Evolutionary conservation across 163 green algal species (phyloP).

Genomic region (Scenedesmus sp.): DNA sequence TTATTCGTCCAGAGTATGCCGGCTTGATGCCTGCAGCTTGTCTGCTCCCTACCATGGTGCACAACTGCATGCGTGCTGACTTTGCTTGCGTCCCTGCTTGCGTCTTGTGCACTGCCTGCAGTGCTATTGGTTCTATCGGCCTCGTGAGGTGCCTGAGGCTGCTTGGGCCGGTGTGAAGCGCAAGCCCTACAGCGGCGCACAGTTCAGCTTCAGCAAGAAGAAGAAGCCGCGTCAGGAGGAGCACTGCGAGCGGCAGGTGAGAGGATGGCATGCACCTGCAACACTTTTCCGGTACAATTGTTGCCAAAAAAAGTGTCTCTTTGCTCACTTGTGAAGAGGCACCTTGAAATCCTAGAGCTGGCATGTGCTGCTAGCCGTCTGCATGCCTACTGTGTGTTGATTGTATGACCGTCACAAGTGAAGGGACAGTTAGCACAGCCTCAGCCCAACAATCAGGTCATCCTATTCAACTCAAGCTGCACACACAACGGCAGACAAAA

Average conservation of each 20-base stretch:
- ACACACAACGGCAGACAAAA: no score
- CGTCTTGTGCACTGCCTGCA: constrained; percentile 17
- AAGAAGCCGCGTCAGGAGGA: not conserved
- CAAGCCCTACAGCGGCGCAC: not conserved
- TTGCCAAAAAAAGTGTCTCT: no score
- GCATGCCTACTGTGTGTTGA: no score
- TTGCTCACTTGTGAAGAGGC: not conserved
- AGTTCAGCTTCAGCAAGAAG: not conserved
- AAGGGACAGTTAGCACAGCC: no score
- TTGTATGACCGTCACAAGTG: no score
- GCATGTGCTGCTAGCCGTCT: no score
- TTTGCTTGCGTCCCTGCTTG: not conserved
- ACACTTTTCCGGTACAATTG: not conserved
- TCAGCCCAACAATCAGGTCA: no score
- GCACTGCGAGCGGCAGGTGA: constrained; percentile 22
- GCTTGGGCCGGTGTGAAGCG: not conserved
- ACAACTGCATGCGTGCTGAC: not conserved
- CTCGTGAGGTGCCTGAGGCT: constrained; percentile 3
- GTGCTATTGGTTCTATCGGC: constrained; percentile 53
- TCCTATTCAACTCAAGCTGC: no score
- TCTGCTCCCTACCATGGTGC: not conserved
- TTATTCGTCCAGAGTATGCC: not conserved
- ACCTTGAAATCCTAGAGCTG: no score
- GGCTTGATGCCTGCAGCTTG: not conserved
- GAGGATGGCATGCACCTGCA: not conserved